Conservation (phyloP, 352 stramenopile species). For the Phytophthora macrochlamydospora region DNA sequence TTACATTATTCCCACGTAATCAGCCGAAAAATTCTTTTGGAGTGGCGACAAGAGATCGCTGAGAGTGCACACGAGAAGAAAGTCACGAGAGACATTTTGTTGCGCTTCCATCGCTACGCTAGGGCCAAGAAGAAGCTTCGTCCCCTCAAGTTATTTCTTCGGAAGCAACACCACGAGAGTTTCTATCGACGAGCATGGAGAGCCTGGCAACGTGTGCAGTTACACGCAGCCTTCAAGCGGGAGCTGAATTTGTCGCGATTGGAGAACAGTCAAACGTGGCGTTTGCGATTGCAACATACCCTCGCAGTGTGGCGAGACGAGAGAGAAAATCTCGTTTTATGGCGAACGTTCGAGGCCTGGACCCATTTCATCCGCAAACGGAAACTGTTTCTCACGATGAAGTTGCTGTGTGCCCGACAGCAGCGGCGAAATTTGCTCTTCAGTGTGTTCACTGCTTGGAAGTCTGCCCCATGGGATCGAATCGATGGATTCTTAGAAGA, state of each 20-base stretch:
- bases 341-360: constrained; percentile 57
- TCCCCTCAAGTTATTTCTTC: constrained; percentile 41
- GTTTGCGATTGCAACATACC: constrained; percentile 50
- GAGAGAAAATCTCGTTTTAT: constrained; percentile 16
- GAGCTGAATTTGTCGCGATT: constrained; percentile 58
- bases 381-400: constrained; percentile 54
- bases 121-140: constrained; percentile 41
- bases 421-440: constrained; percentile 46
- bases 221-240: constrained; percentile 61
- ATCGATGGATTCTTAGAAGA: constrained; percentile 66
- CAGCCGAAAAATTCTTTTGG: constrained; percentile 24
- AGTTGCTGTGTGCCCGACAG: constrained; percentile 44
- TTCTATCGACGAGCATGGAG: constrained; percentile 35
- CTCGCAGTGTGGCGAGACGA: constrained; percentile 57
- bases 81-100: constrained; percentile 29
- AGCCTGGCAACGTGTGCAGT: constrained; percentile 58
- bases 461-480: constrained; percentile 67
- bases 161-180: constrained; percentile 14
- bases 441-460: constrained; percentile 63
- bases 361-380: constrained; percentile 47
- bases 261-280: constrained; percentile 45
- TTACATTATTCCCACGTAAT: constrained; percentile 22
- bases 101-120: constrained; percentile 37
- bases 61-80: constrained; percentile 55
- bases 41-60: constrained; percentile 59